Base-by-base conservation (phyloP, 163 green algal genomes). In the Prototheca cutis region DNA sequence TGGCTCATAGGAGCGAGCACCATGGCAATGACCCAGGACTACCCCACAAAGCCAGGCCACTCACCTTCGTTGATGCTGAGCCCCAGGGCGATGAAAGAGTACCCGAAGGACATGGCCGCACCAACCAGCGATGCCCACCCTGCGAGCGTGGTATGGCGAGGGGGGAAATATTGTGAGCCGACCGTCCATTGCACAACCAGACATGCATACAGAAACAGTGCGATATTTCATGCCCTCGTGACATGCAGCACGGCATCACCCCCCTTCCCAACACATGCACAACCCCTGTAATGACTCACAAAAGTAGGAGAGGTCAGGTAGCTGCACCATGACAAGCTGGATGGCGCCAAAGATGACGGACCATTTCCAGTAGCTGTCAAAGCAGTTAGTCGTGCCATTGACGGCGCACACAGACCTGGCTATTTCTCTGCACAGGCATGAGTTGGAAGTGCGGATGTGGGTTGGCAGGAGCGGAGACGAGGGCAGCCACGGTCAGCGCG, bases 81-180 rank as follows among this genome's bases (percentile, higher is more conserved):
- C 3, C 66, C 74, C 27, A 82, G 45, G 21, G 63, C 62, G 31
- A 82, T 77, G 53, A 52, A 55, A 33, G 55, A 51, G 29, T 82
- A 82, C 17, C n/a, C 18, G 42, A 82, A 77, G 8, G 51, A 67
- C 71, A 77, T 77, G 7, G 58, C 18, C 3, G 74, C 66, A 6
- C 71, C 71, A 5, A 82, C 0, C 0, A 75, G 19, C 19, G 54
- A 73, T 25, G 70, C 39, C 58, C 63, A 77, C 61, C 65, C 36
- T 45, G 36, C 36, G 36, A 15, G 17, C 13, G n/a, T n/a, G n/a
- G n/a, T n/a, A n/a, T n/a, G n/a, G n/a, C n/a, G n/a, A n/a, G n/a
- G n/a, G n/a, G n/a, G n/a, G n/a, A n/a, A n/a, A n/a, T n/a, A n/a
- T n/a, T n/a, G n/a, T n/a, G n/a, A n/a, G n/a, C n/a, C n/a, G n/a